Percentiles rank a stretch among this genome's conserved stretches.
These are phyloP conservation scores for Pterocarpus macrocarpus DNA, from an alignment of 306 rosid genomes.

Conservation along the genomic window DNA sequence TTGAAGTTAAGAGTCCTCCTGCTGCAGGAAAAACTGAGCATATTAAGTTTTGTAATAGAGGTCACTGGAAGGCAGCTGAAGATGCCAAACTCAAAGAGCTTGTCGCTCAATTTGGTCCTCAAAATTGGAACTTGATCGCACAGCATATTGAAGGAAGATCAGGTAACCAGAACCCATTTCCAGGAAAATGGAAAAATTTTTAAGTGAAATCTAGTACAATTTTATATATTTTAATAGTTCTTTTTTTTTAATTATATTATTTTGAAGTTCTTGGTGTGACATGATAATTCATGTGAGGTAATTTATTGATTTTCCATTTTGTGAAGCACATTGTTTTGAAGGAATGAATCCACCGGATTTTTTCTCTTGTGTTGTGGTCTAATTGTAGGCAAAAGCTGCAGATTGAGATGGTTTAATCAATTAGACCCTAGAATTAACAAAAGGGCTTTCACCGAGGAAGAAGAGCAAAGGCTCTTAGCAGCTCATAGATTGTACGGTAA, in stretches of 20 bases:
- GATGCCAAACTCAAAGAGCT: conserved; percentile 78
- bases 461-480: conserved; percentile 73
- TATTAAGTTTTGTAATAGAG: conserved; percentile 67
- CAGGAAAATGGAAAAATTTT: neutral
- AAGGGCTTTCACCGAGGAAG: conserved; percentile 74
- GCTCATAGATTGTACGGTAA: conserved; percentile 79
- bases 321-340: neutral
- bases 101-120: conserved; percentile 77
- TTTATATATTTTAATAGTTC: too few species aligned
- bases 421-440: conserved; percentile 86
- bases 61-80: conserved; percentile 88
- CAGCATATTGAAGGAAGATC: conserved; percentile 76
- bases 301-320: neutral
- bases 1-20: conserved; percentile 30
- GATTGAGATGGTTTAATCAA: conserved; percentile 96
- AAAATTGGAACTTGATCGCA: conserved; percentile 80
- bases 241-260: neutral
- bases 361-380: neutral
- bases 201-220: too few species aligned
- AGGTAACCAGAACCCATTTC: conserved; percentile 55
- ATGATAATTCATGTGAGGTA: neutral
- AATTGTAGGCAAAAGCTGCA: conserved; percentile 84
- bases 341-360: neutral
- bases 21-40: conserved; percentile 29
- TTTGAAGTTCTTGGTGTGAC: neutral